These are phyloP conservation scores for Allium sativum DNA, from an alignment of 106 monocot genomes.

Conservation along the genomic window DNA sequence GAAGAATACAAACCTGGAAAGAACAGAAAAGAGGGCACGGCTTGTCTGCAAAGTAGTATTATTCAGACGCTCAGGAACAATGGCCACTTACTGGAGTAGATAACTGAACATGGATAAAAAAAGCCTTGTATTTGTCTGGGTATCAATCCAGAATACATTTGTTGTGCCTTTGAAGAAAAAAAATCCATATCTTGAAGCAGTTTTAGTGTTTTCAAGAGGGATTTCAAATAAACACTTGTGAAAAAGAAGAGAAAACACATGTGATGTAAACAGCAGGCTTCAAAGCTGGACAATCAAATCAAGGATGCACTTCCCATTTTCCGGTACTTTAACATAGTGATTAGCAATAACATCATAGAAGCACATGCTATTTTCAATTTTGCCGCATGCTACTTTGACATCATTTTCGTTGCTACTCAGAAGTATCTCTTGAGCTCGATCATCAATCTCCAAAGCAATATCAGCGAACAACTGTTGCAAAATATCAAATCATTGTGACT, in stretches of 20 bases:
- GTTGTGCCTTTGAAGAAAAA: slow-evolving; percentile 91
- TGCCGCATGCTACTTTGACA: slow-evolving; percentile 23
- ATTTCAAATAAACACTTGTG: slow-evolving; percentile 95
- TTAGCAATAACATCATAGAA: slow-evolving; percentile 87
- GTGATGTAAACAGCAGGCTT: slow-evolving; percentile 85
- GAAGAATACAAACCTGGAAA: too few species aligned
- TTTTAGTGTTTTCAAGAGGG: slow-evolving; percentile 51
- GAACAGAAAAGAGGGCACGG: too few species aligned
- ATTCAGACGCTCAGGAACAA: too few species aligned
- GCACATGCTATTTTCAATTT: slow-evolving; percentile 29
- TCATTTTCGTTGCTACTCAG: slow-evolving; percentile 40
- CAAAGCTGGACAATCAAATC: slow-evolving; percentile 81
- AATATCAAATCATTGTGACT: too few species aligned
- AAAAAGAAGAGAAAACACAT: slow-evolving; percentile 96
- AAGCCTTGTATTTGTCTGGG: too few species aligned
- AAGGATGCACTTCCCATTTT: slow-evolving; percentile 60
- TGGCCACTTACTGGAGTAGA: too few species aligned
- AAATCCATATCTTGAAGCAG: slow-evolving; percentile 66
- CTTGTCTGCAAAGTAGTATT: too few species aligned
- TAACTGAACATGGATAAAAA: too few species aligned
- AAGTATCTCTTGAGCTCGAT: slow-evolving; percentile 41
- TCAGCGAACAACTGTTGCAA: too few species aligned
- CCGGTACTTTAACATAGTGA: slow-evolving; percentile 63
- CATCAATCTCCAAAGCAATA: too few species aligned
- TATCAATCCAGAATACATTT: too few species aligned